Evolutionary conservation across 768 basidiomycete genomes (phyloP).

Genomic region (Mycena capillaripes): DNA sequence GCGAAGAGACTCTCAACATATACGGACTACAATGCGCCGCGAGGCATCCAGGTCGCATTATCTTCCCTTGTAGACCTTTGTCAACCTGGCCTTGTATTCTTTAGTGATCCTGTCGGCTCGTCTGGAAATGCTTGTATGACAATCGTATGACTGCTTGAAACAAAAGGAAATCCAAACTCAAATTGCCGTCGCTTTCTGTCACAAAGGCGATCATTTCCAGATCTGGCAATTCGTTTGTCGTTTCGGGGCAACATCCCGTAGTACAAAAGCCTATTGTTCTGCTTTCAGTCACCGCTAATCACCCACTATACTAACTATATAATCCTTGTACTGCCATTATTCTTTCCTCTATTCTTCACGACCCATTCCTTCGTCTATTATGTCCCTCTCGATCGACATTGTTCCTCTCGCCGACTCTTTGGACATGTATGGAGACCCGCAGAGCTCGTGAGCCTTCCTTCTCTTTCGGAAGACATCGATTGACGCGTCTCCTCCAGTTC

Average conservation of each 20-base stretch:
- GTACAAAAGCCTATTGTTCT: constrained; percentile 42
- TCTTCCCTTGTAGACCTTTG: not conserved
- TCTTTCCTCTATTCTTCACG: constrained; percentile 31
- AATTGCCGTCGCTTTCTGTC: constrained; percentile 23
- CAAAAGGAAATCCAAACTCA: constrained; percentile 30
- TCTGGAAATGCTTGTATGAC: not conserved
- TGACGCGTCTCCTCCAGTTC: constrained; percentile 62
- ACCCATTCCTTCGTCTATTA: constrained; percentile 67
- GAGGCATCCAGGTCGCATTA: not conserved
- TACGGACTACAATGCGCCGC: not conserved
- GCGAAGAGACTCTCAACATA: constrained; percentile 4
- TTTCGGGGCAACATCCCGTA: constrained; percentile 20
- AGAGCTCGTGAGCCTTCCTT: constrained; percentile 65
- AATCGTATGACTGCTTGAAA: not conserved
- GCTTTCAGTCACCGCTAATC: constrained; percentile 39
- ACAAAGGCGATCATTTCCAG: constrained; percentile 9
- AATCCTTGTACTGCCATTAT: constrained; percentile 39
- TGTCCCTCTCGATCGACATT: constrained; percentile 79
- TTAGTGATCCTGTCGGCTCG: not conserved
- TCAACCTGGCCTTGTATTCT: constrained; percentile 20
- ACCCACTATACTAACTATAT: constrained; percentile 33
- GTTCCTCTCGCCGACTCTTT: constrained; percentile 68
- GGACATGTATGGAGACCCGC: constrained; percentile 80
- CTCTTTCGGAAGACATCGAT: not conserved
- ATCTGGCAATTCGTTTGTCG: constrained; percentile 25